phyloP scores from a whole-genome alignment of 257 asterid species.

The Euphrasia confusa region DNA sequence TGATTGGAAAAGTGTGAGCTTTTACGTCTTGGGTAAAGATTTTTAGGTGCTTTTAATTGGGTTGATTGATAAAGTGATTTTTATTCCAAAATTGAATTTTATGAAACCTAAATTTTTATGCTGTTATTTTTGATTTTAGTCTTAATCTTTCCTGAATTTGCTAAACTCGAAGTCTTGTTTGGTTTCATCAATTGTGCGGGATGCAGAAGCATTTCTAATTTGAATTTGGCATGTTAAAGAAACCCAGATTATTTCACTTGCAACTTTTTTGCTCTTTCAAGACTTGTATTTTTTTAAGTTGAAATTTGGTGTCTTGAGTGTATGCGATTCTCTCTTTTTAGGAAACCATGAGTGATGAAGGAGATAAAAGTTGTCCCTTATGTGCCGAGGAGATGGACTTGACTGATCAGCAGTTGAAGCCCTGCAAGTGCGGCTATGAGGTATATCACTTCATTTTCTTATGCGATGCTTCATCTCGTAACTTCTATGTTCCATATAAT shows the following conservation, averaged over 20 bases:
- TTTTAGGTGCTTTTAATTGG: constrained; percentile 38
- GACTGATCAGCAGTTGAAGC: constrained; percentile 97
- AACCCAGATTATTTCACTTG: constrained; percentile 6
- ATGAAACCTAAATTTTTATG: constrained; percentile 8
- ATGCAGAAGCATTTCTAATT: constrained; percentile 13
- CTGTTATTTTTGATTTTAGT: neutral
- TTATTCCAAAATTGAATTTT: constrained; percentile 14
- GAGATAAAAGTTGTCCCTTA: constrained; percentile 94
- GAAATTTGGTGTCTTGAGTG: constrained; percentile 14
- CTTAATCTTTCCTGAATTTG: neutral
- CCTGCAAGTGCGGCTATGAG: constrained; percentile 98
- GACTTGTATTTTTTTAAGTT: neutral
- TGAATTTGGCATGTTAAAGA: neutral
- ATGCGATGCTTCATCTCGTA: neutral
- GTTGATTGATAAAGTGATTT: constrained; percentile 17
- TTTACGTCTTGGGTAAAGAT: constrained; percentile 17
- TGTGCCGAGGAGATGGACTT: constrained; percentile 99
- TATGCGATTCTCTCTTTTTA: constrained; percentile 24
- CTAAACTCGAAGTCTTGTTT: neutral
- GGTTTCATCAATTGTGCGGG: constrained; percentile 17
- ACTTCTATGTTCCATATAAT: neutral
- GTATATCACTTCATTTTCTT: constrained; percentile 29
- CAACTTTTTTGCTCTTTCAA: neutral
- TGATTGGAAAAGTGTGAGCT: constrained; percentile 20
- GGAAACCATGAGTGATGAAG: constrained; percentile 84